phyloP scores from a whole-genome alignment of 148 eudicot genomes.

The Vaccinium darrowii region DNA sequence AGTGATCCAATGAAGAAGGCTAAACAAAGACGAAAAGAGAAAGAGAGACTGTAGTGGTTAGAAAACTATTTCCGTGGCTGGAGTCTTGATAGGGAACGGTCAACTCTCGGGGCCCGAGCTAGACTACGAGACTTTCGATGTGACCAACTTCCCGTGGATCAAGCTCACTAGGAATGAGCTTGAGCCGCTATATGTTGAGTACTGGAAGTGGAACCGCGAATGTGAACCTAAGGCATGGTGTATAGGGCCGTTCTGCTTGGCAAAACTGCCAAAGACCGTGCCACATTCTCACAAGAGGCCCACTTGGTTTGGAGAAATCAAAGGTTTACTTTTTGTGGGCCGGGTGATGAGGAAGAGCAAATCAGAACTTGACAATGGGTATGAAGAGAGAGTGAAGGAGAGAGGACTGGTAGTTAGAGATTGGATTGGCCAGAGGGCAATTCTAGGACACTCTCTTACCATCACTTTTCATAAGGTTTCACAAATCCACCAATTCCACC shows the following conservation, averaged over 20 bases:
- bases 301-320: not conserved
- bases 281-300: not conserved
- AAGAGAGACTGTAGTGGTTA: no score
- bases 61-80: no score
- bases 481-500: no score
- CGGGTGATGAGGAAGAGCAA: slow-evolving; percentile 51
- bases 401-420: slow-evolving; percentile 35
- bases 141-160: not conserved
- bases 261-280: not conserved
- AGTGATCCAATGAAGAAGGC: no score
- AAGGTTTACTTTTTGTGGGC: slow-evolving; percentile 46
- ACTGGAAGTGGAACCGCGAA: no score
- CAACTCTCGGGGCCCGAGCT: no score
- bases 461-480: no score
- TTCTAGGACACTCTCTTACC: slow-evolving; percentile 32
- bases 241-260: not conserved
- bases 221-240: not conserved
- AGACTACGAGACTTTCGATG: no score
- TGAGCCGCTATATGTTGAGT: not conserved
- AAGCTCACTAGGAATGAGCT: not conserved
- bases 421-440: slow-evolving; percentile 64
- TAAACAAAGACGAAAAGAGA: no score
- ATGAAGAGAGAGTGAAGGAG: slow-evolving; percentile 33
- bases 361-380: slow-evolving; percentile 24
- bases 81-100: no score